Evolutionary conservation across 1,284 basidiomycete species (phyloP).

Genomic region (Mixia osmundae): DNA sequence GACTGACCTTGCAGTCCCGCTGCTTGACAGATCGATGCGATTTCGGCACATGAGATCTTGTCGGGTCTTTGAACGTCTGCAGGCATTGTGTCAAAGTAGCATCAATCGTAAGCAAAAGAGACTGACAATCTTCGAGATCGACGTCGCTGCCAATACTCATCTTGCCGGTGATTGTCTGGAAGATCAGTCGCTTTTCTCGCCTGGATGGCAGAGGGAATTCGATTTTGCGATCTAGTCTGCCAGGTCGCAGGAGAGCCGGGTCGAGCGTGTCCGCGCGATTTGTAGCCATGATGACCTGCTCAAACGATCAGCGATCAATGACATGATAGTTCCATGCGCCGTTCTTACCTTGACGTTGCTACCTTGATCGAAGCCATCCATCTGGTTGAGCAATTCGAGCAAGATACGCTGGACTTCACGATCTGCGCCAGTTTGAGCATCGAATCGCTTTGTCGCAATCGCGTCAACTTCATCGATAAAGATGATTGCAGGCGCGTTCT

Average conservation of each 20-base stretch:
- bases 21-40: constrained; percentile 84
- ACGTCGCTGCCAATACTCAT: constrained; percentile 98
- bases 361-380: constrained; percentile 99
- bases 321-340: not conserved
- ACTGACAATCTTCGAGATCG: constrained; percentile 87
- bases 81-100: not conserved
- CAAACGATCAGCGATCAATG: not conserved
- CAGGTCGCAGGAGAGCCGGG: constrained; percentile 87
- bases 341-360: constrained; percentile 79
- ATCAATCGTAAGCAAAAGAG: not conserved
- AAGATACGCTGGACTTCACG: constrained; percentile 97
- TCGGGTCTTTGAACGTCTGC: constrained; percentile 90
- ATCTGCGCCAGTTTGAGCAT: constrained; percentile 97
- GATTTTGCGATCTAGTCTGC: constrained; percentile 94
- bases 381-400: constrained; percentile 94
- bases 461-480: constrained; percentile 98
- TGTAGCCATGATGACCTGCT: constrained; percentile 90
- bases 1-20: constrained; percentile 69
- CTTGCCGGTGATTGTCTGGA: constrained; percentile 90
- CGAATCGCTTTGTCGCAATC: constrained; percentile 80
- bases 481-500: constrained; percentile 94
- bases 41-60: constrained; percentile 82
- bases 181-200: constrained; percentile 88
- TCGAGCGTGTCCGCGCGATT: constrained; percentile 91
- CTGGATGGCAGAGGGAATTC: constrained; percentile 90